Evolutionary conservation across 768 basidiomycete species (phyloP).

Genomic region (Pulveroboletus sp.): DNA sequence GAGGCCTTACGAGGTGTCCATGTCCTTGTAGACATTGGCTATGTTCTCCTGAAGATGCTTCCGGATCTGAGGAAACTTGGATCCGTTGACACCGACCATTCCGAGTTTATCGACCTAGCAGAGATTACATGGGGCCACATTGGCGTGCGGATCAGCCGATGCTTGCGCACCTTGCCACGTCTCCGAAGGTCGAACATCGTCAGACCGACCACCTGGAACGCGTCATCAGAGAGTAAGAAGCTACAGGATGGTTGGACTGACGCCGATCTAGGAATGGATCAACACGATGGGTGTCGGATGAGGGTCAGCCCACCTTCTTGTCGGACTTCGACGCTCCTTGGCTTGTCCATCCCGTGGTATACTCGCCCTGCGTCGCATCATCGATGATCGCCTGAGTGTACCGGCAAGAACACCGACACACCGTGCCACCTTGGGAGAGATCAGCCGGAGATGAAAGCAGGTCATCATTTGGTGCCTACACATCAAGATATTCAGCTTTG

Average conservation of each 20-base stretch:
- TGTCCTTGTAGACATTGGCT: conserved; percentile 75
- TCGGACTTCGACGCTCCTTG: conserved; percentile 92
- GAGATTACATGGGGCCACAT: conserved; percentile 7
- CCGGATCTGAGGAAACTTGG: conserved; percentile 83
- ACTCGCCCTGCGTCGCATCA: conserved; percentile 57
- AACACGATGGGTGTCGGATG: not conserved
- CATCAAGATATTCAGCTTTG: conserved; percentile 72
- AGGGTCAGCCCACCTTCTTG: conserved; percentile 63
- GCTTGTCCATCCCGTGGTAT: conserved; percentile 92
- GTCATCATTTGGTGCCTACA: conserved; percentile 42
- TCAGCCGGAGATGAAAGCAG: conserved; percentile 3
- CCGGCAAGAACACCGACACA: conserved; percentile 18
- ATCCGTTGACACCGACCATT: conserved; percentile 89
- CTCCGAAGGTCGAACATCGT: conserved; percentile 88
- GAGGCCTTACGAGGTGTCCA: conserved; percentile 68
- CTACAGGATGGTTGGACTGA: conserved; percentile 31
- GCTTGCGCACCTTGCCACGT: conserved; percentile 58
- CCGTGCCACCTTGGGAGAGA: conserved; percentile 40
- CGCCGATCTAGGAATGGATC: conserved; percentile 52
- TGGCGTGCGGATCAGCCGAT: conserved; percentile 3
- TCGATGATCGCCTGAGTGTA: not conserved
- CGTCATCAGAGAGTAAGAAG: conserved; percentile 11
- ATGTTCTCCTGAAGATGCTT: conserved; percentile 81
- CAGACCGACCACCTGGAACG: conserved; percentile 72
- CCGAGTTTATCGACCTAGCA: conserved; percentile 61